Evolutionary conservation across 305 asterid genomes (phyloP), one percentile per base, ranked within the genome.

Genomic region (Salvia sclarea): DNA sequence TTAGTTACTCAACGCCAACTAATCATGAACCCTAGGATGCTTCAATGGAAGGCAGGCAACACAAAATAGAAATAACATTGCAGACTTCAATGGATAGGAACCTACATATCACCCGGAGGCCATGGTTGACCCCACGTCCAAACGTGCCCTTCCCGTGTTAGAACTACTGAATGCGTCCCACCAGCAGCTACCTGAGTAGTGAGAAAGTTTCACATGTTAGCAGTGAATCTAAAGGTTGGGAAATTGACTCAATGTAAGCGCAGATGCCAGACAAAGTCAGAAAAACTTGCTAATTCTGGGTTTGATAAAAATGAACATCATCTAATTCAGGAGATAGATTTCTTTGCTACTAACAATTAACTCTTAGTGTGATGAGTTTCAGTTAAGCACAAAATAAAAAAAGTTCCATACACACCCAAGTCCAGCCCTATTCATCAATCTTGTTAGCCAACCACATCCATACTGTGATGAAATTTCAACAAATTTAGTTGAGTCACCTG

Each of bases 41-140:
- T 66, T 45, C 17, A 64, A 6, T 6, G 22, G 8, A 65, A 48
- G 24, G 28, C 53, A 60, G 62, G 55, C 37, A 43, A 50, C 45
- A 43, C 14, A 57, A 70, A 48, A 65, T 17, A 12, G 59, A 64
- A 48, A 50, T 9, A 61, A 38, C 38, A 68, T 14, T 20, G 52
- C 16, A 21, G 61, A 75, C 54, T 71, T 68, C 70, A 44, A 55
- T 37, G 45, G 67, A 63, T 3, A 24, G n/a, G 70, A 73, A 52
- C 77, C 25, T 87, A 94, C 97, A 94, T 94, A 83, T 94, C 99
- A 43, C 99, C 96, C 10, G 99, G 99, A 72, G 99, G 99, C 99
- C 99, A 94, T 68, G 99, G 99, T 70, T 94, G 99, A 74, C 99
- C 99, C 99, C 99, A 94, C 61, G 99, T 89, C 99, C 99, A 94